Conservation (phyloP, 2,329 filamentous ascomycete species). For the Xylaria sp. region DNA sequence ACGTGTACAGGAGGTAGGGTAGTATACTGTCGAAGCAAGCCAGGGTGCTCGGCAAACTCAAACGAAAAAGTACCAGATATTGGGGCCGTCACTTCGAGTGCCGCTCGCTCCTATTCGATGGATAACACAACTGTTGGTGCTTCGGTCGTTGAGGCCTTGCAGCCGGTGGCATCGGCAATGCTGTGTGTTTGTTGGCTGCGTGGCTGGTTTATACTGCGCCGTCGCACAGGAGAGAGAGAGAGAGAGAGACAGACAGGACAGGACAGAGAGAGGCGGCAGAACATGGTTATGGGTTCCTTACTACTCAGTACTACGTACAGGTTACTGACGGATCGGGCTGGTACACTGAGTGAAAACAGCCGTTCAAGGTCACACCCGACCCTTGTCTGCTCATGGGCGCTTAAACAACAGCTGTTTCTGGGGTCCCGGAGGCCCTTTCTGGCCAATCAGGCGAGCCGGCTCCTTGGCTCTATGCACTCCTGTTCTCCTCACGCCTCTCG, state of each 20-base stretch:
- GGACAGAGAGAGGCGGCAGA: not conserved
- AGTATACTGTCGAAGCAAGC: slow-evolving; percentile 13
- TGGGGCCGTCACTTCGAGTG: slow-evolving; percentile 36
- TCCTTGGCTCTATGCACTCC: slow-evolving; percentile 41
- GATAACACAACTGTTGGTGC: slow-evolving; percentile 23
- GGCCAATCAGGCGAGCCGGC: slow-evolving; percentile 43
- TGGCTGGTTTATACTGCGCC: slow-evolving; percentile 33
- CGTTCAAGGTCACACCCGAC: slow-evolving; percentile 43
- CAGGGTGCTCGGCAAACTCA: slow-evolving; percentile 23
- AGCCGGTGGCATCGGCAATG: slow-evolving; percentile 14
- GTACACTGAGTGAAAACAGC: slow-evolving; percentile 33
- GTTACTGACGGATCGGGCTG: slow-evolving; percentile 43
- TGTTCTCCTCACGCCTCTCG: slow-evolving; percentile 44
- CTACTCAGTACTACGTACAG: not conserved
- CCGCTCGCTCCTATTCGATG: slow-evolving; percentile 33
- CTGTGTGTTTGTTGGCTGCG: slow-evolving; percentile 2
- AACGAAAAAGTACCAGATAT: slow-evolving; percentile 27
- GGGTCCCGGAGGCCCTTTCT: slow-evolving; percentile 38
- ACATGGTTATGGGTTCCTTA: slow-evolving; percentile 14
- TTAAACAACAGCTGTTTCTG: slow-evolving; percentile 47
- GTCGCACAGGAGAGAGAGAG: slow-evolving; percentile 19
- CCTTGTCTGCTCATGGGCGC: slow-evolving; percentile 47
- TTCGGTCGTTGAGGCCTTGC: slow-evolving; percentile 39
- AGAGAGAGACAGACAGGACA: too few relatives aligned
- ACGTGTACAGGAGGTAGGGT: too few relatives aligned